Base-by-base conservation (phyloP, 495 filamentous ascomycete genomes). In the Annulohypoxylon bovei region DNA sequence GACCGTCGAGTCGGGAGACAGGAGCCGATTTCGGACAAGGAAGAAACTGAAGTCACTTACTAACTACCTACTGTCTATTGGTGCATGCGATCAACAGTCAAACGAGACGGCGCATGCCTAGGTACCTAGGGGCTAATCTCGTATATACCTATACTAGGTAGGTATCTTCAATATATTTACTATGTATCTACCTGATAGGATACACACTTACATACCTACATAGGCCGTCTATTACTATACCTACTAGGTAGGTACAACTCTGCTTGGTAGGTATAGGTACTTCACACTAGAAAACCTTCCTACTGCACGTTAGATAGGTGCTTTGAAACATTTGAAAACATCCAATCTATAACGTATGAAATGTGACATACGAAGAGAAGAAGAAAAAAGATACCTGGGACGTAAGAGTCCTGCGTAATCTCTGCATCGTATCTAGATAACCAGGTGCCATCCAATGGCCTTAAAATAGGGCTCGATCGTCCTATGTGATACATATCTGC, bases 1-100 rank as follows among this genome's bases (percentile, higher is more conserved):
- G 40, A 47, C 56, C 28, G 50, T 39, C 20, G 54, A 22, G 27
- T 40, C 33, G 50, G 69, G 47, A 59, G 16, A 58, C 40, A 65
- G n/a, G n/a, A n/a, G 69, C 69, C 69, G 69, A 72, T 68, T 37
- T 72, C 69, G 69, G 69, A 67, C 63, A 56, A 47, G 47, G n/a
- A 57, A 50, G 11, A 23, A 55, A 44, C 49, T 44, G 3, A 53
- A 57, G 30, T 44, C n/a, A 68, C 20, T 67, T 33, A 60, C 63
- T 44, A 71, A 71, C 44, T 57, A n/a, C 53, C 32, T 11, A 8
- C 3, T 39, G n/a, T 20, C 37, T 44, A 71, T 71, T 67, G 63
- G 53, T 47, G 9, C 66, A 37, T 55, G n/a, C 33, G 5, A 55
- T 47, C n/a, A 20, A 37, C 60, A 37, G n/a, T 28, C 33, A 39